These are phyloP conservation scores for Dovyalis caffra DNA, from an alignment of 345 rosid genomes.

Conservation along the genomic window DNA sequence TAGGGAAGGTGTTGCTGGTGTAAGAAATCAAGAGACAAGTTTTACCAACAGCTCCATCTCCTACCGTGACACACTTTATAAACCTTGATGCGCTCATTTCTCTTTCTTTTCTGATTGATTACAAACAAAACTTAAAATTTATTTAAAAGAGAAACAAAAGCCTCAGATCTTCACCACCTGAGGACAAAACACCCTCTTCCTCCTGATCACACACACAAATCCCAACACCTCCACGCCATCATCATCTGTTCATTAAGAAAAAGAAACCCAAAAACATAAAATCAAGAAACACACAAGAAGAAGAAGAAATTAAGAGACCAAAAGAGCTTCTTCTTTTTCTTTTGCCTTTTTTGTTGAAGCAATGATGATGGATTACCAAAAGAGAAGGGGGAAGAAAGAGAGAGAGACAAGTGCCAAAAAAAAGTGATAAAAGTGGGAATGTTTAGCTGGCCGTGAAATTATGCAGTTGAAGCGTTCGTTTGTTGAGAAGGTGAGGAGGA, in stretches of 20 bases:
- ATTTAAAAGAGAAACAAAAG: background rate
- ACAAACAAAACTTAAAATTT: background rate
- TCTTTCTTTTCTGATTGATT: constrained; percentile 3
- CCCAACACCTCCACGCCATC: constrained; percentile 3
- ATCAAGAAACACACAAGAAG: constrained; percentile 10
- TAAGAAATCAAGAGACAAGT: constrained; percentile 34
- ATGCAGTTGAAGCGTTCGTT: background rate
- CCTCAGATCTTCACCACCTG: constrained; percentile 36
- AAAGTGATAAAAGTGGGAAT: background rate
- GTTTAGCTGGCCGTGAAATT: constrained; percentile 40
- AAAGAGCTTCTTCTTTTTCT: background rate
- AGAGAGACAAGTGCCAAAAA: constrained; percentile 3
- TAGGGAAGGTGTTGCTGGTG: constrained; percentile 34
- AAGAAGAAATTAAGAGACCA: background rate
- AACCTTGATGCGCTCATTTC: constrained; percentile 36
- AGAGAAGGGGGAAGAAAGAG: constrained; percentile 9
- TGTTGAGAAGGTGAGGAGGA: background rate
- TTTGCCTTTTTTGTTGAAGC: no score
- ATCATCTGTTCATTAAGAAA: constrained; percentile 23
- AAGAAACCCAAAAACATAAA: background rate
- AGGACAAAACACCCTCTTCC: constrained; percentile 14
- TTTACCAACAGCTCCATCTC: constrained; percentile 36
- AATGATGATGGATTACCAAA: background rate
- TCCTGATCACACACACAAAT: constrained; percentile 6
- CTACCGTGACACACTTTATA: constrained; percentile 34